A percentile compares a stretch with the other conserved stretches of the same genome.
Conservation (phyloP, 805 yeast genomes). For the Isabelozyma rhagii region DNA sequence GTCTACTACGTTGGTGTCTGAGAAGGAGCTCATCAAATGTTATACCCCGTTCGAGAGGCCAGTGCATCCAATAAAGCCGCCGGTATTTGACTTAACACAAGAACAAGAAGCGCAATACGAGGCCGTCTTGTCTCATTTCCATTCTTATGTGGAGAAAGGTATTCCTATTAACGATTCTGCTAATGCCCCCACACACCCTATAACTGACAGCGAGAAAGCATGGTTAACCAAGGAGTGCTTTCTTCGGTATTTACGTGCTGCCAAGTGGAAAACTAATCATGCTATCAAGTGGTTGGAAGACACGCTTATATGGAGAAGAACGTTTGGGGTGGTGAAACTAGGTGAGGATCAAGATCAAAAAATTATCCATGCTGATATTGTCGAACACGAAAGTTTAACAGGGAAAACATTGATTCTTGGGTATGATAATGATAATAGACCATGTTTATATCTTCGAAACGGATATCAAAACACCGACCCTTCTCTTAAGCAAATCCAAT, state of each 20-base stretch:
- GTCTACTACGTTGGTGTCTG: slow-evolving; percentile 2
- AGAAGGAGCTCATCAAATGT: slow-evolving; percentile 27
- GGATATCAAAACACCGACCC: slow-evolving; percentile 57
- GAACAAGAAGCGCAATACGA: slow-evolving; percentile 31
- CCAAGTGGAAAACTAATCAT: slow-evolving; percentile 45
- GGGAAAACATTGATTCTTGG: slow-evolving; percentile 56
- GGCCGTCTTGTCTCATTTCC: slow-evolving; percentile 26
- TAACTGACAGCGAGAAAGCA: slow-evolving; percentile 32
- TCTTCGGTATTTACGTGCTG: slow-evolving; percentile 48
- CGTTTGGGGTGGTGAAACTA: slow-evolving; percentile 42
- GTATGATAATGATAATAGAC: slow-evolving; percentile 52
- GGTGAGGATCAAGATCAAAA: slow-evolving; percentile 27
- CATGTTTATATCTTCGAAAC: slow-evolving; percentile 49
- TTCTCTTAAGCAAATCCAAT: slow-evolving; percentile 52
- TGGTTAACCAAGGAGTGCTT: slow-evolving; percentile 54
- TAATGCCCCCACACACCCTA: slow-evolving; percentile 20
- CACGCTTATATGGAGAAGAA: slow-evolving; percentile 54
- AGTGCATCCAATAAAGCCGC: slow-evolving; percentile 28
- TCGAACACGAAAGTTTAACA: slow-evolving; percentile 47
- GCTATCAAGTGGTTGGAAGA: slow-evolving; percentile 45
- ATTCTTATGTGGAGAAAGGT: slow-evolving; percentile 19
- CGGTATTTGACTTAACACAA: slow-evolving; percentile 23
- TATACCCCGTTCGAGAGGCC: slow-evolving; percentile 40
- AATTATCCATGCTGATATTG: slow-evolving; percentile 37
- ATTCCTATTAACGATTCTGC: slow-evolving; percentile 26